Base-by-base conservation (phyloP, 139 green algal genomes). In the Nannochloris sp. region DNA sequence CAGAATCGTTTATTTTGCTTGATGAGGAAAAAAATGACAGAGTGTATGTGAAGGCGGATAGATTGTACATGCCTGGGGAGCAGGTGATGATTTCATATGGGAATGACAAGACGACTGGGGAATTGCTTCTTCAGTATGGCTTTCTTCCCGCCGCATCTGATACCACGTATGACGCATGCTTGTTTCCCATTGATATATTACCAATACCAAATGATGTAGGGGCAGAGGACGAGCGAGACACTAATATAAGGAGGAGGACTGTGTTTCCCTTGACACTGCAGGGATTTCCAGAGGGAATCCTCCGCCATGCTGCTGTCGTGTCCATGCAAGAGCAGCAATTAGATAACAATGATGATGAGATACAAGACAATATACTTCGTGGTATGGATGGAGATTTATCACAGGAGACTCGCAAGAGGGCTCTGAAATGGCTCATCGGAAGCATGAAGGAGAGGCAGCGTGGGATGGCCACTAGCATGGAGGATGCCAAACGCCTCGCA, bases 71-170 rank as follows among this genome's bases (percentile, higher is more conserved):
- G 10, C 11, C 63, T 25, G 83, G 83, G 2, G 61, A 90, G 49
- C 71, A 88, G 59, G 63, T 84, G 36, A 63, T 77, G 33, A 58
- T 64, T 16, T 78, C 57, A 33, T 89, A 89, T 49, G 82, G 83
- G 9, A 40, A 40, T 53, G 61, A 73, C 25, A 80, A 82, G 55
- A 68, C 79, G 3, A 73, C 23, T 48, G 76, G 82, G 8, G 68
- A 87, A 65, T 51, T 89, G 49, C 72, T 86, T 58, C 65, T 87
- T 40, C 78, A 62, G 2, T 91, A 91, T 36, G 84, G 84, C 6
- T 87, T 91, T 53, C 46, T 78, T 48, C 79, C 79, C 1, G n/a
- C 57, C 6, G 31, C 68, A 1, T 70, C 66, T 23, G 59, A 26
- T 60, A 92, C 90, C 66, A 71, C 76, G 0, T 49, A 82, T 31